Evolutionary conservation across 331 rosid species (phyloP).

Genomic region (Pyrus hybrid): DNA sequence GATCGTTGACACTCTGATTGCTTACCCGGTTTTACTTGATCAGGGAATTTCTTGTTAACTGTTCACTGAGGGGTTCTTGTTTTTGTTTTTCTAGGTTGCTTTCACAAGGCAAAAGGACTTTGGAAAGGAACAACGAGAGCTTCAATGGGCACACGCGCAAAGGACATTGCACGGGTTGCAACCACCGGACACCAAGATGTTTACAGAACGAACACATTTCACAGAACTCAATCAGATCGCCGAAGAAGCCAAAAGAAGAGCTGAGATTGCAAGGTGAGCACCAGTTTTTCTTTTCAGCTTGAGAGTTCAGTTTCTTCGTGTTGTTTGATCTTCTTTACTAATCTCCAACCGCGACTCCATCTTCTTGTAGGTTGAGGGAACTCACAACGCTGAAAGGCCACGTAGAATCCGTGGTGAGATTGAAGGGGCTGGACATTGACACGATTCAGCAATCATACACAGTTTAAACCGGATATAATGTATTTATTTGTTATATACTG

Average conservation of each 20-base stretch:
- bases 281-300: not conserved
- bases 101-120: conserved; percentile 99
- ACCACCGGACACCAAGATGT: conserved; percentile 76
- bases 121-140: conserved; percentile 96
- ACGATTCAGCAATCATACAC: conserved; percentile 98
- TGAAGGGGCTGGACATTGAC: conserved; percentile 95
- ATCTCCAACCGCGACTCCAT: not conserved
- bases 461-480: conserved; percentile 35
- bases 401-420: conserved; percentile 93
- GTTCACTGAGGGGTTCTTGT: conserved; percentile 10
- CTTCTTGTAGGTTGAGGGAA: conserved; percentile 74
- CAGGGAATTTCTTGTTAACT: not conserved
- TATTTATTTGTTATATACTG: conserved; percentile 9
- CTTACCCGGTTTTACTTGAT: conserved; percentile 1
- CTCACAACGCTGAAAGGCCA: conserved; percentile 92
- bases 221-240: conserved; percentile 92
- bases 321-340: not conserved
- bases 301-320: not conserved
- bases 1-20: conserved; percentile 7
- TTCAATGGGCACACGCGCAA: conserved; percentile 99
- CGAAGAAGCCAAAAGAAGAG: conserved; percentile 98
- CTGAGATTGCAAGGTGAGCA: conserved; percentile 89
- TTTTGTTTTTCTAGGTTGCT: conserved; percentile 51
- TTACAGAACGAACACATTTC: conserved; percentile 72
- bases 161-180: conserved; percentile 93